Conservation (phyloP, 2,329 filamentous ascomycete species). For the Emergomyces orientalis region DNA sequence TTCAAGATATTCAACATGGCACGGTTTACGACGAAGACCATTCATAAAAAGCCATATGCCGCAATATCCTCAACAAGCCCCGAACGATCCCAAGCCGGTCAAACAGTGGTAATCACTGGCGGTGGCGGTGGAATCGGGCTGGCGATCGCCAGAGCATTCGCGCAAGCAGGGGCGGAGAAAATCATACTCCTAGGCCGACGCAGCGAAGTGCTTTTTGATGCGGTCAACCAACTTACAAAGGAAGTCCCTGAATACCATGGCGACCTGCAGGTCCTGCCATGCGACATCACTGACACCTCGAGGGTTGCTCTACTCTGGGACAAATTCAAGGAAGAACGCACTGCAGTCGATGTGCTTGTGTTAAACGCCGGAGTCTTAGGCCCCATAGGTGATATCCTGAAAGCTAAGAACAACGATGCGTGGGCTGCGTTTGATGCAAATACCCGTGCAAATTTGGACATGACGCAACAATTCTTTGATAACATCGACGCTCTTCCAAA, state of each 20-base stretch:
- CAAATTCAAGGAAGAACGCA: neutral
- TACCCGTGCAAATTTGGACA: neutral
- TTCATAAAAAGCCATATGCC: neutral
- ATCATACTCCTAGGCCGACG: constrained; percentile 3
- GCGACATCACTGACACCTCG: neutral
- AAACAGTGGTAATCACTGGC: constrained; percentile 1
- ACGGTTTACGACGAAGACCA: neutral
- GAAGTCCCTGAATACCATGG: neutral
- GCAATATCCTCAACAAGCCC: neutral
- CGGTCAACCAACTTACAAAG: neutral
- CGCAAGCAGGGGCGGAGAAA: neutral
- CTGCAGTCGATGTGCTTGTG: constrained; percentile 1
- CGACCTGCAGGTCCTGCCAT: neutral
- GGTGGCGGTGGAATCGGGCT: constrained; percentile 1
- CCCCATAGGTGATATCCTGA: neutral
- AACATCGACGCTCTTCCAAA: neutral
- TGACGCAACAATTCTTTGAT: neutral
- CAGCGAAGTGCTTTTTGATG: neutral
- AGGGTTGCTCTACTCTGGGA: neutral
- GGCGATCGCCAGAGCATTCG: constrained; percentile 3
- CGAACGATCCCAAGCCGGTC: neutral
- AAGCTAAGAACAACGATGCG: neutral
- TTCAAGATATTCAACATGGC: neutral
- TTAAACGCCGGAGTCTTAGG: neutral
- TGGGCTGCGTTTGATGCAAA: neutral